Base-by-base conservation (phyloP, 2,329 filamentous ascomycete species). In the Macroventuria anomochaeta region DNA sequence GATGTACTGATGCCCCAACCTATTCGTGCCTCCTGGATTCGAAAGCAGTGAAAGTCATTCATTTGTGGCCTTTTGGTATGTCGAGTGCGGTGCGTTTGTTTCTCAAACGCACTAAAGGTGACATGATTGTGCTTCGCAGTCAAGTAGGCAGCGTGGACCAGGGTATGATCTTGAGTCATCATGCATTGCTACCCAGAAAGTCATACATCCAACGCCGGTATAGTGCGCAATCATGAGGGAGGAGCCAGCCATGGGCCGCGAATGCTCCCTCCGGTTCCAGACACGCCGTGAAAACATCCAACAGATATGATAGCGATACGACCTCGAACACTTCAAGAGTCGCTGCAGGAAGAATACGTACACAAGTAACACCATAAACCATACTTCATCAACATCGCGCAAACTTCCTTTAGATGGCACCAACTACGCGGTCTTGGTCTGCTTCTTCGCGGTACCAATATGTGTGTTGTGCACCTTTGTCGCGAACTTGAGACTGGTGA, bases 401-500 rank as follows among this genome's bases (percentile, higher is more conserved):
- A 12, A 20, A 25, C 6, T 20, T 20, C 2, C 17, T 21, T 20
- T 20, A 23, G 13, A 42, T 26, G 18, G 21, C 32, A 39, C 18
- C 32, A 33, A 32, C 46, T 55, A 55, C 20, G 46, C 39, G 3
- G 84, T 77, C 75, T 86, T 89, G 62, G 85, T 87, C 46, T 86
- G 87, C 56, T 86, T 86, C 79, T 89, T 96, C 34, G 92, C 92
- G 0, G 91, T 93, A 55, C 92, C 92, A 65, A 96, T 96, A 65
- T 96, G 91, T 21, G 92, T 96, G 72, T 96, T 96, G 77, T 91
- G 87, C 59, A 93, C 92, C 83, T 96, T 97, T 28, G 91, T 96
- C 13, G 95, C 95, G 76, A 99, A 99, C 69, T 95, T 89, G 75
- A 99, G 81, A 81, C 92, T 97, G 37, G 93, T 96, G 72, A 97